Base-by-base conservation (phyloP, 2,329 filamentous ascomycete species). In the Paramyrothecium sp. region DNA sequence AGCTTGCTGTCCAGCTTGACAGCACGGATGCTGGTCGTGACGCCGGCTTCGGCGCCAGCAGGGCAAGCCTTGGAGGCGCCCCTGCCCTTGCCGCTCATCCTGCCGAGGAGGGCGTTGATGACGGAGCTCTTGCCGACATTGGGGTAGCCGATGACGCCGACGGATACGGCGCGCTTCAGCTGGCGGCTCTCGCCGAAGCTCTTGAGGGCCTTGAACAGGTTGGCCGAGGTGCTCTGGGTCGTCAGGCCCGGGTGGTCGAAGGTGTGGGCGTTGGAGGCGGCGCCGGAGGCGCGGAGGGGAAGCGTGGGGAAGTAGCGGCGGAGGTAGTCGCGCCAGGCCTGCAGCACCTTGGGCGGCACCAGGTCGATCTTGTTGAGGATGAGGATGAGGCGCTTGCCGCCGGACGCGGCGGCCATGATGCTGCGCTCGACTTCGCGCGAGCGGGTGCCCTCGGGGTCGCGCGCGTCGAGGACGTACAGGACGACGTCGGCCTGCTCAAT, bases 91-190 rank as follows among this genome's bases (percentile, higher is more conserved):
- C 87, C 83, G 63, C 89, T 86, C 65, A 97, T 80, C 41, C 91
- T 86, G 41, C 90, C 87, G 20, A 92, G 89, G 56, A 97, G 86
- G 17, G 92, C 91, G 73, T 97, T 97, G 82, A 97, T 97, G 67
- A 97, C 92, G 53, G 92, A 97, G 26, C 92, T 96, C 80, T 97
- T 97, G 71, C 93, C 93, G 58, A 97, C 93, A 72, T 97, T 97
- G 67, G 93, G 93, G 73, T 97, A 97, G 26, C 93, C 93, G 65
- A 97, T 96, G 60, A 97, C 91, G 63, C 93, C 93, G 59, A 97
- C 93, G 20, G 91, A 93, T 67, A 96, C 87, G 54, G 92, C 89
- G 56, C 93, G 89, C 81, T 96, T 96, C 64, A 97, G 80, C 71
- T 96, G 89, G 67, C 90, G 90, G 59, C 84, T 85, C 57, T 91